Evolutionary conservation across 805 yeast genomes (phyloP), one percentile per base, ranked within the genome.

Genomic region (Pichia heedii): DNA sequence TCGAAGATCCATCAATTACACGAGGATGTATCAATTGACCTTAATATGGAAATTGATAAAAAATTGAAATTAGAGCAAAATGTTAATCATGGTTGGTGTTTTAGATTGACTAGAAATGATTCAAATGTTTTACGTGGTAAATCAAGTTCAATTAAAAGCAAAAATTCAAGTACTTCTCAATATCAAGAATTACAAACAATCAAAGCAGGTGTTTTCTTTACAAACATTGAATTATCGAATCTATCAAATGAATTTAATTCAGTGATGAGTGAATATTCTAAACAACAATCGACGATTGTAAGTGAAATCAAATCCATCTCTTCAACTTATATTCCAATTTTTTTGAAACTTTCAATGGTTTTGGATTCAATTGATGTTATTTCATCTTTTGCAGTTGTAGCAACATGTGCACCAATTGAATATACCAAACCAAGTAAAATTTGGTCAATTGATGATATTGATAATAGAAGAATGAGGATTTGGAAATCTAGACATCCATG

Each of bases 181-280:
- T 89, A 81, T 58, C 73, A 73, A 41, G 97, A 93, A 60, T 68
- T 90, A 36, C 84, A 88, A 41, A 90, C 97, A 0, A 94, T 87
- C 26, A 93, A 93, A 59, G 95, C 96, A 2, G 99, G 99, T 45
- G 90, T 90, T 5, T 87, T 73, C 60, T 93, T 93, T 69, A 87
- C 96, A 10, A 86, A 95, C 2, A 62, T 68, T 36, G 71, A 72
- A 48, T 67, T 93, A 52, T 69, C 75, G 35, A 68, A 71, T n/a
- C 66, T 80, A 30, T 78, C 88, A 13, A 65, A 68, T 32, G 76
- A 79, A 45, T 79, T 78, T 52, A 64, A 66, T 13, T 76, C 76
- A 37, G 66, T 82, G 21, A 78, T 79, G 47, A 68, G 71, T 13
- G 81, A 79, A 45, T 90, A 90, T 60, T 79, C 82, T 48, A 67